Conservation (phyloP, 192 early-diverging fungal genomes). For the Coemansia sp. region DNA sequence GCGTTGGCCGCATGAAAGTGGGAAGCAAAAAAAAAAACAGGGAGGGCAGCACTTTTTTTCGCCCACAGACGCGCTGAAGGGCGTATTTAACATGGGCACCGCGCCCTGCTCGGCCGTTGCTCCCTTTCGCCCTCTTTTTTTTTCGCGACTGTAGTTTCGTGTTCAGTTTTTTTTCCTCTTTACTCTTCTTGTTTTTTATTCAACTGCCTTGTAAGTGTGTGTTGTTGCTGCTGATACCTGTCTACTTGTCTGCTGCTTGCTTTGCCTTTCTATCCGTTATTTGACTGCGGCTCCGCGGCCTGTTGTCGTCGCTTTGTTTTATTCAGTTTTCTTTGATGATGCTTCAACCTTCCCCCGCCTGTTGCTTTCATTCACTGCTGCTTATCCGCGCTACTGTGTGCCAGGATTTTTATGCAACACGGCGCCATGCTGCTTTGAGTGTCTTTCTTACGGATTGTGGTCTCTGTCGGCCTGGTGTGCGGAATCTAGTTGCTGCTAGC, state of each 20-base stretch:
- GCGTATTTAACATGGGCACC: conserved; percentile 36
- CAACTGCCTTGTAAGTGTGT: conserved; percentile 23
- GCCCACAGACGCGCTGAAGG: conserved; percentile 10
- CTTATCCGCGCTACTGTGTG: background rate
- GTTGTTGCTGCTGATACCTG: conserved; percentile 7
- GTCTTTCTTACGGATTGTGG: background rate
- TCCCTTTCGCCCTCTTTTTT: conserved; percentile 28
- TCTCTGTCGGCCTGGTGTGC: background rate
- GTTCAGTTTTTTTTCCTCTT: conserved; percentile 25
- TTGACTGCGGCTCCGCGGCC: background rate
- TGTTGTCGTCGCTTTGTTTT: background rate
- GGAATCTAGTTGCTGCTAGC: background rate
- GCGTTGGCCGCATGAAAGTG: background rate
- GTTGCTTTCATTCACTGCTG: background rate
- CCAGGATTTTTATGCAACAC: background rate
- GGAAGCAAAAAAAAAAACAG: conserved; percentile 4
- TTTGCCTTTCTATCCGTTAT: background rate
- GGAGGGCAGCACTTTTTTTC: conserved; percentile 20
- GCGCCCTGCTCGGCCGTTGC: conserved; percentile 23
- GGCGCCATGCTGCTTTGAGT: background rate
- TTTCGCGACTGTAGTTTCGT: conserved; percentile 24
- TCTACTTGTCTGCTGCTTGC: conserved; percentile 2
- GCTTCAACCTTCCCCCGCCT: background rate
- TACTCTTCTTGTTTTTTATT: conserved; percentile 8
- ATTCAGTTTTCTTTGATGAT: background rate